Conservation (phyloP, 371 early-diverging fungal genomes). For the Actinomortierella ambigua region DNA sequence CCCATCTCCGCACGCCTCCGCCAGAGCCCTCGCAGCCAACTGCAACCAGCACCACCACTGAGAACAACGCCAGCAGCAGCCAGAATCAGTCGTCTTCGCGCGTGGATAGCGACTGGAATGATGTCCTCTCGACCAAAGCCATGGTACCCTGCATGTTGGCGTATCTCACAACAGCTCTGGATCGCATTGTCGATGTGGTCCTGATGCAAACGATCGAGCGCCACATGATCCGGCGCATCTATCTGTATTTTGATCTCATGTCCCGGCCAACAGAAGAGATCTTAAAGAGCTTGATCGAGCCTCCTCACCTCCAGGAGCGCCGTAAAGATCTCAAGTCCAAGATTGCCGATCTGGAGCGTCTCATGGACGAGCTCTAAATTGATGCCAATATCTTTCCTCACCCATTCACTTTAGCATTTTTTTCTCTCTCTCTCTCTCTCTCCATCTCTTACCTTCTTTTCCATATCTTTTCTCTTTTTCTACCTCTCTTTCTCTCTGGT, state of each 20-base stretch:
- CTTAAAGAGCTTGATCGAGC: slow-evolving; percentile 6
- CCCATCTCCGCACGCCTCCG: too few species aligned
- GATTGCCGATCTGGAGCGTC: slow-evolving; percentile 3
- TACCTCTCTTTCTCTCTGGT: too few species aligned
- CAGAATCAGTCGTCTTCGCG: too few species aligned
- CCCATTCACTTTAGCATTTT: too few species aligned
- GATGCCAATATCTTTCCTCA: too few species aligned
- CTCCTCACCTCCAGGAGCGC: background rate
- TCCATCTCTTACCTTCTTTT: too few species aligned
- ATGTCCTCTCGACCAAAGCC: slow-evolving; percentile 5
- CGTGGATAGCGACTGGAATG: slow-evolving; percentile 5
- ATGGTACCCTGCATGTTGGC: slow-evolving; percentile 1
- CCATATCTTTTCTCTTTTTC: too few species aligned
- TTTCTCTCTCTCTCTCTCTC: too few species aligned
- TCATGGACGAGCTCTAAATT: background rate
- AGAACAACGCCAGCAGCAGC: too few species aligned
- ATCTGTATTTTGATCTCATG: background rate
- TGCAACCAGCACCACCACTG: too few species aligned
- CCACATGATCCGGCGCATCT: slow-evolving; percentile 10
- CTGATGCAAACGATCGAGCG: slow-evolving; percentile 20
- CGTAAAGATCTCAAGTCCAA: slow-evolving; percentile 3
- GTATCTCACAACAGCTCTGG: slow-evolving; percentile 6
- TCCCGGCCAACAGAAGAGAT: background rate
- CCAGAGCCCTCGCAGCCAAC: too few species aligned
- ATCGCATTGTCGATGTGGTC: slow-evolving; percentile 16